These are phyloP conservation scores for Pythium graminicola DNA, from an alignment of 352 stramenopile species.

Conservation along the genomic window DNA sequence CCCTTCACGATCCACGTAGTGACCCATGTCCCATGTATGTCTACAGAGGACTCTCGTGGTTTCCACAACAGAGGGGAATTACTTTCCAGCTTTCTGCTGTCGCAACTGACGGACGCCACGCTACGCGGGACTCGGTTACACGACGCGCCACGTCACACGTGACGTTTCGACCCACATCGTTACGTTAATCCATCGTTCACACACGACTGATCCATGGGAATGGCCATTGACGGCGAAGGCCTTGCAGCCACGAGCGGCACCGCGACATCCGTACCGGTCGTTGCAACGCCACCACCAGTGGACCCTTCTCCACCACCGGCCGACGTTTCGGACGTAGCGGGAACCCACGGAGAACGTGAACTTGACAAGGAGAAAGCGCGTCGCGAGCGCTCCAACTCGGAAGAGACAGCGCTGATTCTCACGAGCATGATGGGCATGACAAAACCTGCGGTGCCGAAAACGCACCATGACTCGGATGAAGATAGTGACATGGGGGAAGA, in stretches of 20 bases:
- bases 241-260: slow-evolving; percentile 13
- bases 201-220: slow-evolving; percentile 38
- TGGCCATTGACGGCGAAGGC: slow-evolving; percentile 58
- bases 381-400: slow-evolving; percentile 46
- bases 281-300: not conserved
- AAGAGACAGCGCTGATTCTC: slow-evolving; percentile 84
- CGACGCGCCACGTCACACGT: slow-evolving; percentile 18
- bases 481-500: slow-evolving; percentile 38
- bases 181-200: too few species aligned
- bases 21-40: not conserved
- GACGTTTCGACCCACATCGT: too few species aligned
- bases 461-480: slow-evolving; percentile 32
- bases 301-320: not conserved
- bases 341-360: slow-evolving; percentile 2
- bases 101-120: not conserved
- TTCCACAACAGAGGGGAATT: not conserved
- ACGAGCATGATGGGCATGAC: slow-evolving; percentile 77
- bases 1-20: slow-evolving; percentile 24
- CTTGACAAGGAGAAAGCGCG: slow-evolving; percentile 16
- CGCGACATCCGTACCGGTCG: not conserved
- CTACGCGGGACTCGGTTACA: slow-evolving; percentile 1
- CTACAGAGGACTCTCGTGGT: not conserved
- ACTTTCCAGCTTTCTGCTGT: not conserved
- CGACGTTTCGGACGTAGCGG: slow-evolving; percentile 1
- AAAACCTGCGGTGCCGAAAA: slow-evolving; percentile 22